Base-by-base conservation (phyloP, 768 basidiomycete genomes). In the Suillus paluster region DNA sequence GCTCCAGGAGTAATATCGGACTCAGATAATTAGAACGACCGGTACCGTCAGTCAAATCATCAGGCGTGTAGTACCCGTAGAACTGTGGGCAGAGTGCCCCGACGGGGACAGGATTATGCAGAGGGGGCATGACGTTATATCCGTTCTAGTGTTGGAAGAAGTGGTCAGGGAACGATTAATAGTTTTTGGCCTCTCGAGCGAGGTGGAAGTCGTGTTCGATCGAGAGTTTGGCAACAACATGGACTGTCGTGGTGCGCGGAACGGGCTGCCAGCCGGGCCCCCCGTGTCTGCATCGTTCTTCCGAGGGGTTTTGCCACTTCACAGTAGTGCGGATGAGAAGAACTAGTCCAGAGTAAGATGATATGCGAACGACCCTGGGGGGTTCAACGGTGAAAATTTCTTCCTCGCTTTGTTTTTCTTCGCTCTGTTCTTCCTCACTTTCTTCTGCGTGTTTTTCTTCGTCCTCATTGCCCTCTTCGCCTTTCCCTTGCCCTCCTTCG, bases 51-150 rank as follows among this genome's bases (percentile, higher is more conserved):
- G 71, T 10, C 73, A 73, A 17, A 1, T 42, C 52, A 17, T 71
- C 65, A 1, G 77, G 77, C 0, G 66, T 68, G 64, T 88, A 89
- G 71, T 84, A 86, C 1, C 89, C 87, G 65, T 85, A 89, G 70
- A 82, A 89, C 68, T 87, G 86, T 0, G 88, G 87, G 4, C 85
- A 83, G 52, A 88, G 52, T 0, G 88, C 79, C 8, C 77, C 74
- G 5, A 83, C 74, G 3, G 84, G 83, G 0, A 81, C 78, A 0
- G 85, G 81, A 63, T 79, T 66, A 33, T 72, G 71, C 6, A 84
- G 33, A 21, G 71, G 74, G 5, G 8, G 2, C 0, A 71, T 33
- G 50, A 68, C 7, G 7, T 69, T 75, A 44, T 73, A 72, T 30
- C 69, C 72, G 10, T 60, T 63, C 45, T 66, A 73, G 45, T 73